These are phyloP conservation scores for Cryphonectria radicalis DNA, from an alignment of 2,329 filamentous ascomycete genomes.

Conservation along the genomic window DNA sequence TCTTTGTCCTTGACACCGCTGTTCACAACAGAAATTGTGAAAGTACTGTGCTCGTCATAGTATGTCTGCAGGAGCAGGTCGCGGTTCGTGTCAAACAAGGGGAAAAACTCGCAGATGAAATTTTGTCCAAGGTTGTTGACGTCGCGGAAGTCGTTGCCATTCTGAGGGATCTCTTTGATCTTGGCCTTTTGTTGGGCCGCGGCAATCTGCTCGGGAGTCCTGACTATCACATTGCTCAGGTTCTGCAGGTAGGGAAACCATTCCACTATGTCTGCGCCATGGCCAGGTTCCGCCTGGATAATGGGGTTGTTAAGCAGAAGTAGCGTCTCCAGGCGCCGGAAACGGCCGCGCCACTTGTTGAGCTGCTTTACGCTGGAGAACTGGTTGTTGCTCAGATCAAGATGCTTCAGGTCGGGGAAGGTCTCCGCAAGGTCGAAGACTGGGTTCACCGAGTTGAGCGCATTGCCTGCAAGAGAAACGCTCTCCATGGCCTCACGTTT, in stretches of 20 bases:
- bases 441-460: constrained; percentile 70
- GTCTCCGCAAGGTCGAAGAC: constrained; percentile 78
- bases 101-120: constrained; percentile 76
- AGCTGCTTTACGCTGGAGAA: constrained; percentile 71
- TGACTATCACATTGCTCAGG: constrained; percentile 75
- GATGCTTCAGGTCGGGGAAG: constrained; percentile 83
- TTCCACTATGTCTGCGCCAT: constrained; percentile 69
- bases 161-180: constrained; percentile 64
- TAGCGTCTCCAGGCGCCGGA: constrained; percentile 78
- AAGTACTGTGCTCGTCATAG: constrained; percentile 77
- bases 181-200: constrained; percentile 54
- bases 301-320: constrained; percentile 80
- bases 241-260: constrained; percentile 84
- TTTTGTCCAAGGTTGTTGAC: constrained; percentile 73
- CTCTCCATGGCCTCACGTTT: constrained; percentile 81
- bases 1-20: constrained; percentile 50
- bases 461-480: constrained; percentile 81
- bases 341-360: constrained; percentile 77
- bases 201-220: constrained; percentile 71
- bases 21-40: constrained; percentile 76
- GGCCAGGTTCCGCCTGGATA: constrained; percentile 65
- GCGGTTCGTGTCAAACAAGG: constrained; percentile 74
- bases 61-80: constrained; percentile 64
- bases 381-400: constrained; percentile 86
- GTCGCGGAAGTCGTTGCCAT: constrained; percentile 73